Percentiles rank a stretch among this genome's conserved stretches.
phyloP scores from a whole-genome alignment of 2,329 filamentous ascomycete genomes.

The Aspergillus costaricaensis region DNA sequence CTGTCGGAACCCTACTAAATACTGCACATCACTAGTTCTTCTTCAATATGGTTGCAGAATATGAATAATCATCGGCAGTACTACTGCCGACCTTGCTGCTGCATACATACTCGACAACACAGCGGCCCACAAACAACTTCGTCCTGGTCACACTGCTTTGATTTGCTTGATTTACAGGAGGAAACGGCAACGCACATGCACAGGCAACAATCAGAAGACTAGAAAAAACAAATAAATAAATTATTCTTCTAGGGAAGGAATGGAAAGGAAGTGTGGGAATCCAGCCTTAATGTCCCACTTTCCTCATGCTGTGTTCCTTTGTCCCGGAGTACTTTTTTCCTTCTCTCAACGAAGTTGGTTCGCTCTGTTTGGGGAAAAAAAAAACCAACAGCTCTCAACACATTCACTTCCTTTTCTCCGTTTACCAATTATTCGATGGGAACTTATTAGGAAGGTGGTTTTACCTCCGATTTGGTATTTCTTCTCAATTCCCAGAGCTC shows the following conservation, averaged over 20 bases:
- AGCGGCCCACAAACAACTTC: not conserved
- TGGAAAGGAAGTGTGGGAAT: not conserved
- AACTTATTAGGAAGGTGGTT: not conserved
- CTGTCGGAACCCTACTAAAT: conserved; percentile 13
- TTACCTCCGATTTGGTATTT: not conserved
- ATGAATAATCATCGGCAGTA: conserved; percentile 15
- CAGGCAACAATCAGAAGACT: too few relatives aligned
- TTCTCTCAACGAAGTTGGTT: too few relatives aligned
- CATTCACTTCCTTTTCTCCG: not conserved
- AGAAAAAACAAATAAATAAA: too few relatives aligned
- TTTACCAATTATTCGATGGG: not conserved
- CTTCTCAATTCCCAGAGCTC: not conserved
- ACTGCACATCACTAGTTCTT: conserved; percentile 1
- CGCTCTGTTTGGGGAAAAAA: not conserved
- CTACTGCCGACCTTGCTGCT: not conserved
- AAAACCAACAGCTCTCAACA: not conserved
- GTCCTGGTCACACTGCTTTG: not conserved
- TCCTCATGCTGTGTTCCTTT: not conserved
- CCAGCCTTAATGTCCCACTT: not conserved
- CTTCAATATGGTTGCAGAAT: conserved; percentile 14
- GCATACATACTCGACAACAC: not conserved
- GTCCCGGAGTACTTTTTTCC: not conserved
- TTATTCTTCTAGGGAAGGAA: not conserved
- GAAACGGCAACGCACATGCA: not conserved
- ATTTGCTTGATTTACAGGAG: not conserved